Evolutionary conservation across 1,284 basidiomycete species (phyloP), one percentile per base, ranked within the genome.

Genomic region (Tilletiopsis washingtonensis): DNA sequence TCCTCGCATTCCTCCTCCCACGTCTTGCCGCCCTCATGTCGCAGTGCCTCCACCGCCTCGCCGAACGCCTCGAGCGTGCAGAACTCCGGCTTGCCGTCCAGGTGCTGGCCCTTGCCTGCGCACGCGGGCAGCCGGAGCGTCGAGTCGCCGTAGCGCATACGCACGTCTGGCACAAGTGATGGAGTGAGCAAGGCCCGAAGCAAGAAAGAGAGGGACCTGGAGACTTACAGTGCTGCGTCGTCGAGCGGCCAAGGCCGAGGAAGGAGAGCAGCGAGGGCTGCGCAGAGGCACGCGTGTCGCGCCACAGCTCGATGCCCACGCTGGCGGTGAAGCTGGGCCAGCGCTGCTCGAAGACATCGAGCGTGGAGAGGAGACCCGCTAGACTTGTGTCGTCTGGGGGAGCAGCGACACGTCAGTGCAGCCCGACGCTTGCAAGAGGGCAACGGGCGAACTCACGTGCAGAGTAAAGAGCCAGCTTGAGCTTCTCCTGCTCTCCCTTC

Each of bases 301-400:
- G 38, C 56, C 68, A 69, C 12, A 72, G 57, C 40, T 72, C 69
- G 21, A 70, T 34, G 11, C 61, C 57, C 26, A 72, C 41, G 5
- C 56, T 53, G 2, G 68, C 54, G 12, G 61, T 61, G 43, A 72
- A 72, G 0, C 44, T 54, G 2, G 70, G 71, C 71, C 70, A 86
- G 81, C 79, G 80, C 3, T 85, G 79, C 61, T 88, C 84, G 69
- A 82, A 88, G 2, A 83, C 82, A 57, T 86, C 86, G 2, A 89
- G 75, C 2, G 85, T 84, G 20, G 77, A 76, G 39, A 80, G 78
- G 39, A 88, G 61, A 0, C 79, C 85, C 1, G 85, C 85, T 14
- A 89, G 73, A 0, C 81, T 80, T 1, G 85, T 85, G 67, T 89
- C 87, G 66, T 51, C 32, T 34, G 32, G 85, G 29, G 69, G 59